phyloP scores from a whole-genome alignment of 306 rosid genomes.

The Fragaria vesca region DNA sequence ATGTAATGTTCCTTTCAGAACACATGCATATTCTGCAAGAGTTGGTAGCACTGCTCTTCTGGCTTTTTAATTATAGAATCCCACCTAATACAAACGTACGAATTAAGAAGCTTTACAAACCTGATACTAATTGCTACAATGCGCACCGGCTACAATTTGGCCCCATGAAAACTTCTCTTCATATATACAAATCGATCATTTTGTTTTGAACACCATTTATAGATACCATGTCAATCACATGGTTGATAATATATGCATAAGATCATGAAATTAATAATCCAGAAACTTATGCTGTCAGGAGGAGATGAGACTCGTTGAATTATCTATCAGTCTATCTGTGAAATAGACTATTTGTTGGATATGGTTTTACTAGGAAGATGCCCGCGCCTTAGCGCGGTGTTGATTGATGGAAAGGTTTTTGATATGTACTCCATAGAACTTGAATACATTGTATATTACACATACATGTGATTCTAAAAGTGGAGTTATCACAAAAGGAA shows the following conservation, averaged over 20 bases:
- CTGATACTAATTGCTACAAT: neutral
- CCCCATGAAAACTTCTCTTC: neutral
- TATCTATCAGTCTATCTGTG: neutral
- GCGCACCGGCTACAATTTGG: neutral
- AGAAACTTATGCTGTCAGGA: too few species aligned
- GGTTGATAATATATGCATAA: neutral
- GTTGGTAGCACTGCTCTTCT: neutral
- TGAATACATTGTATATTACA: too few species aligned
- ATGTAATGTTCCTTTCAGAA: too few species aligned
- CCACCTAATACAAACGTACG: neutral
- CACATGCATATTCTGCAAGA: neutral
- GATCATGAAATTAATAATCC: neutral
- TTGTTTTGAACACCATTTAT: neutral
- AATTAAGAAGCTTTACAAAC: neutral
- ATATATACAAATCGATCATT: neutral
- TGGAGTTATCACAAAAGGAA: too few species aligned
- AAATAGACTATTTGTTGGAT: neutral
- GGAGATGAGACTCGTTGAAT: neutral
- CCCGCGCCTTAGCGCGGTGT: too few species aligned
- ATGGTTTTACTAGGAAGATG: too few species aligned
- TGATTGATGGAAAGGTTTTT: too few species aligned
- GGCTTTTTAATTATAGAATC: neutral
- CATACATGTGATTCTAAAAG: too few species aligned
- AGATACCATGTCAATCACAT: neutral
- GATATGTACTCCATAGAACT: too few species aligned